Conservation (phyloP, 371 early-diverging fungal species). For the Blakeslea trispora region DNA sequence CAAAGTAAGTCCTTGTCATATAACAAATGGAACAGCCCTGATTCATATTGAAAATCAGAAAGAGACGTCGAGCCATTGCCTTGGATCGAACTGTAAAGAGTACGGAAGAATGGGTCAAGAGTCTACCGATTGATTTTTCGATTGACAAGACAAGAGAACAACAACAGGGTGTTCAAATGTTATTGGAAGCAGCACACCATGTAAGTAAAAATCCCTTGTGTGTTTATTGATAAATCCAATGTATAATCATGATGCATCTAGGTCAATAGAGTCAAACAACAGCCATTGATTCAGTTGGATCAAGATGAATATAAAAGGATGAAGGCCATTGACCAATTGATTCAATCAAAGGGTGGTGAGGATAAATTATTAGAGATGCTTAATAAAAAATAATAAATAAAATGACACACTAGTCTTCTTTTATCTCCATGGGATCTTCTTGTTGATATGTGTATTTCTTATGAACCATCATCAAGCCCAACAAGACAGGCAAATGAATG, state of each 20-base stretch:
- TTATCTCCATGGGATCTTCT: too few species aligned
- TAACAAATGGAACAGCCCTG: too few species aligned
- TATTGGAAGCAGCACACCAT: conserved; percentile 17
- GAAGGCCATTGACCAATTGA: conserved; percentile 13
- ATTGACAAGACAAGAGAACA: neutral
- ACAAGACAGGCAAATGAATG: conserved; percentile 82
- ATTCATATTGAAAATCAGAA: too few species aligned
- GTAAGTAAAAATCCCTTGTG: neutral
- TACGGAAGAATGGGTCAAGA: neutral
- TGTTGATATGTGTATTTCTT: conserved; percentile 47
- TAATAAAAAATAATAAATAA: neutral
- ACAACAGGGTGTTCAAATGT: conserved; percentile 16
- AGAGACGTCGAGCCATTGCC: too few species aligned
- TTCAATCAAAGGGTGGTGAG: conserved; percentile 9
- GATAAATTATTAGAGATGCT: conserved; percentile 7
- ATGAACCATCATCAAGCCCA: conserved; percentile 88
- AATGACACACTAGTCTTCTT: neutral
- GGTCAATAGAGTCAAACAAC: neutral
- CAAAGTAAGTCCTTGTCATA: conserved; percentile 16
- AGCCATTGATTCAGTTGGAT: neutral
- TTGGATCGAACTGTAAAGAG: neutral
- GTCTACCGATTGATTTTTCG: neutral
- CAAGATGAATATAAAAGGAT: conserved; percentile 4
- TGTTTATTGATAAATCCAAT: neutral
- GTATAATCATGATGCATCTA: neutral